These are phyloP conservation scores for Penicillium canariense DNA, from an alignment of 495 filamentous ascomycete species.

Conservation along the genomic window DNA sequence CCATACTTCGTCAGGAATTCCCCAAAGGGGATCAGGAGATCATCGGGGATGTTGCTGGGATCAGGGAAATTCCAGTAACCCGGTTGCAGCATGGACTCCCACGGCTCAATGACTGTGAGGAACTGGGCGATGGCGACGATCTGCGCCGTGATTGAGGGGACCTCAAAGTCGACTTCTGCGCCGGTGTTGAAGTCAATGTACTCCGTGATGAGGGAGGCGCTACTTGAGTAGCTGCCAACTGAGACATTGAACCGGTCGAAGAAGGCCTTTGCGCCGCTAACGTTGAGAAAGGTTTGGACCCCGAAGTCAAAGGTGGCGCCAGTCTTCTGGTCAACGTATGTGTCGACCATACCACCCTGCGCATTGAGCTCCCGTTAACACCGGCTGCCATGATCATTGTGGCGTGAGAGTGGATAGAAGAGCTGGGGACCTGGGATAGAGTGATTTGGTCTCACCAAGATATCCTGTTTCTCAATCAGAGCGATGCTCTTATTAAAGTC, in stretches of 20 bases:
- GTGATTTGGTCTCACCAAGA: conserved; percentile 31
- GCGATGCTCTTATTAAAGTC: conserved; percentile 37
- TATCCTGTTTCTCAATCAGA: conserved; percentile 40
- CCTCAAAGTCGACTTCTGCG: conserved; percentile 18
- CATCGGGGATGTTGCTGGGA: conserved; percentile 35
- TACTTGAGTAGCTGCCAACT: conserved; percentile 16
- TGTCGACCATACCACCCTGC: conserved; percentile 45
- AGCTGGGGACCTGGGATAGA: background rate
- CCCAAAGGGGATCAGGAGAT: conserved; percentile 44
- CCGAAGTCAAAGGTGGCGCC: conserved; percentile 38
- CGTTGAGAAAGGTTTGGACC: conserved; percentile 39
- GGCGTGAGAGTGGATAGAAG: background rate
- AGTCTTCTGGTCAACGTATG: conserved; percentile 34
- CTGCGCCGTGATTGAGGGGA: conserved; percentile 20
- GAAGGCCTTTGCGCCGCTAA: conserved; percentile 32
- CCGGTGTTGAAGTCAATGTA: conserved; percentile 45
- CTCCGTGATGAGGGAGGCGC: conserved; percentile 16
- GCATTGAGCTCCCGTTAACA: conserved; percentile 12
- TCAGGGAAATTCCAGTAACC: conserved; percentile 39
- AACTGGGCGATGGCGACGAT: conserved; percentile 36
- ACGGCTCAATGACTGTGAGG: conserved; percentile 32
- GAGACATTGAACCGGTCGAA: conserved; percentile 44
- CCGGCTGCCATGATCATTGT: background rate
- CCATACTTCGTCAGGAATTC: conserved; percentile 45
- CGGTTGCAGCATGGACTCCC: conserved; percentile 35